Evolutionary conservation across 108 stramenopile species (phyloP), one percentile per base, ranked within the genome.

Genomic region (Pseudonitzschia delicatissima): DNA sequence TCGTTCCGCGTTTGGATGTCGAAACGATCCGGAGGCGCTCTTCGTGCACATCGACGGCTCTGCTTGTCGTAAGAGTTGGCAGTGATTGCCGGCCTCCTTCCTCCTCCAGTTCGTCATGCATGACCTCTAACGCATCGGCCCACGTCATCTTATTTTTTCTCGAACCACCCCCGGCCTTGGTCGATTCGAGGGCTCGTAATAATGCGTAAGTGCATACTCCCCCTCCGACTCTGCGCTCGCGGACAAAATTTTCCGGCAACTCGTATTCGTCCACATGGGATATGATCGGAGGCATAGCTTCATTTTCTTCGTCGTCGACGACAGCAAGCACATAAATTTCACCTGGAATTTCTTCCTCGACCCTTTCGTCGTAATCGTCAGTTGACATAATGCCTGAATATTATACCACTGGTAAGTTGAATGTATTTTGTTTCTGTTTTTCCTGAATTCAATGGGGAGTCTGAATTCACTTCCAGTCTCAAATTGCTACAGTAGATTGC

Each of bases 181-280:
- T 85, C 51, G 78, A 26, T 34, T 71, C 53, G 21, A 90, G 69
- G 5, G 76, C 78, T 50, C 83, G 69, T 34, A 96, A 78, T 17
- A 96, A 44, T 9, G 92, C 92, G 26, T 90, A 87, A 9, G 94
- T 92, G 67, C 91, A 93, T 37, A 92, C 92, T 0, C 95, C 95
- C 45, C 95, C 92, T 8, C 84, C 81, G 39, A 84, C 82, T 1
- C 82, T 83, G n/a, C 31, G 5, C 15, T 26, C 51, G 23, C 26
- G 28, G 0, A 53, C 8, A 2, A 79, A 80, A 28, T 85, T 86
- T 57, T 92, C 86, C n/a, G 94, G 94, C 17, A 96, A 73, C 33
- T 88, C 68, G 67, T 92, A 92, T 25, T 72, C 81, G 8, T 69
- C 61, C 34, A 94, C 91, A 58, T 94, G 87, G 44, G 82, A 77